Conservation (phyloP, 2,329 filamentous ascomycete genomes). For the Westerdykella ornata region DNA sequence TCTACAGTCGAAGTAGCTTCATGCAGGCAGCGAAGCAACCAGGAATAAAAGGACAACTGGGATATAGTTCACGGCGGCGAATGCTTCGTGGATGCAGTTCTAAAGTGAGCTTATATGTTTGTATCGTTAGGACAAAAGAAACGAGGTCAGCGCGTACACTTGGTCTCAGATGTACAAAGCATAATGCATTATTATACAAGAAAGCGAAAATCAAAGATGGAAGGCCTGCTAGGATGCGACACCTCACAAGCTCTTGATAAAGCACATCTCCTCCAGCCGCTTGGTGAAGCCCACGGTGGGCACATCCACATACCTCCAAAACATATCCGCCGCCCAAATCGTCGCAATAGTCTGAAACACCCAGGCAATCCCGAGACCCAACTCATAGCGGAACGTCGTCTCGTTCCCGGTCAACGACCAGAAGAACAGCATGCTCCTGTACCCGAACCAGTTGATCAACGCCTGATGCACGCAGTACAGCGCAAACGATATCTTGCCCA, state of each 20-base stretch:
- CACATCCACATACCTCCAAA: conserved; percentile 9
- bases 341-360: conserved; percentile 4
- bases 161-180: too few species aligned
- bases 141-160: too few species aligned
- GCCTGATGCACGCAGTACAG: conserved; percentile 42
- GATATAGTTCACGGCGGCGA: too few species aligned
- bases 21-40: too few species aligned
- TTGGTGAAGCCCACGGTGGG: conserved; percentile 8
- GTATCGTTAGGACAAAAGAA: too few species aligned
- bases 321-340: conserved; percentile 12
- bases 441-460: conserved; percentile 9
- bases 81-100: too few species aligned
- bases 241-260: background rate
- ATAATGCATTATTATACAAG: too few species aligned
- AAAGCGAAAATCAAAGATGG: background rate
- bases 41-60: too few species aligned
- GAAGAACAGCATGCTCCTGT: conserved; percentile 4
- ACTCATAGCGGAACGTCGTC: conserved; percentile 2
- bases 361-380: conserved; percentile 5
- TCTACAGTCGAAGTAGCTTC: too few species aligned
- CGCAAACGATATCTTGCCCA: conserved; percentile 44
- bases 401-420: conserved; percentile 11
- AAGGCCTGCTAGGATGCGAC: too few species aligned
- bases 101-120: too few species aligned
- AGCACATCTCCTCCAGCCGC: conserved; percentile 9